phyloP scores from a whole-genome alignment of 1,284 basidiomycete genomes.

The Macrocybe sp. region DNA sequence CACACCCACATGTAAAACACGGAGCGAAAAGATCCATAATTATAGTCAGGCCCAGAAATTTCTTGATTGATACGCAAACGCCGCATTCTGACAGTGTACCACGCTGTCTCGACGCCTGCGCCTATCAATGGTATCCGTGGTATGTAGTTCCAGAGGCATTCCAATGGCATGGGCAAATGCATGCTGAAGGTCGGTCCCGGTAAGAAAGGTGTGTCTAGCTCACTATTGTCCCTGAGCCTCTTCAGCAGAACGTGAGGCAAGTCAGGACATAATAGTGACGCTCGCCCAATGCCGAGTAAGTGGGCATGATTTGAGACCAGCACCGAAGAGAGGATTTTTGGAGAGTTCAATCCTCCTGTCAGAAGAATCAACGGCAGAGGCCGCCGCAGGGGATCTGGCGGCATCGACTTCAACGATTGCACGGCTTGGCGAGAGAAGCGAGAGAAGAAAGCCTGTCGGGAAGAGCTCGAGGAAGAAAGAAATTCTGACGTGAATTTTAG shows the following conservation, averaged over 20 bases:
- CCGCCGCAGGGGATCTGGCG: conserved; percentile 20
- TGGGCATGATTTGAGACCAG: conserved; percentile 55
- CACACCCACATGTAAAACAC: conserved; percentile 42
- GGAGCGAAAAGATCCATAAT: conserved; percentile 30
- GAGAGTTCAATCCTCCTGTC: conserved; percentile 75
- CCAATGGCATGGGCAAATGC: conserved; percentile 17
- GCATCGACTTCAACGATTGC: conserved; percentile 27
- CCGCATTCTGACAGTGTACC: conserved; percentile 55
- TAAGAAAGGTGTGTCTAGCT: conserved; percentile 28
- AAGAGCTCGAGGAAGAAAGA: conserved; percentile 19
- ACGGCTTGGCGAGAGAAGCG: conserved; percentile 51
- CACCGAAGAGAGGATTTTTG: conserved; percentile 52
- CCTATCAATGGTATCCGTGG: conserved; percentile 50
- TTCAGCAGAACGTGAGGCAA: conserved; percentile 41
- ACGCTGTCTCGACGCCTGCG: conserved; percentile 48
- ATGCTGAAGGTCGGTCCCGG: conserved; percentile 30
- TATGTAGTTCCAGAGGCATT: conserved; percentile 23
- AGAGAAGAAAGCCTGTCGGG: conserved; percentile 59
- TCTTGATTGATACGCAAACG: conserved; percentile 16
- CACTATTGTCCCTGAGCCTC: conserved; percentile 11
- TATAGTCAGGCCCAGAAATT: conserved; percentile 21
- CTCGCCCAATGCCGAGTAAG: conserved; percentile 75
- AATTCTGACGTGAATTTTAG: conserved; percentile 37
- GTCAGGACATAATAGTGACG: conserved; percentile 59
- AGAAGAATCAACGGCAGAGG: conserved; percentile 62